phyloP scores from a whole-genome alignment of 768 basidiomycete genomes.

The Trametes villosa region DNA sequence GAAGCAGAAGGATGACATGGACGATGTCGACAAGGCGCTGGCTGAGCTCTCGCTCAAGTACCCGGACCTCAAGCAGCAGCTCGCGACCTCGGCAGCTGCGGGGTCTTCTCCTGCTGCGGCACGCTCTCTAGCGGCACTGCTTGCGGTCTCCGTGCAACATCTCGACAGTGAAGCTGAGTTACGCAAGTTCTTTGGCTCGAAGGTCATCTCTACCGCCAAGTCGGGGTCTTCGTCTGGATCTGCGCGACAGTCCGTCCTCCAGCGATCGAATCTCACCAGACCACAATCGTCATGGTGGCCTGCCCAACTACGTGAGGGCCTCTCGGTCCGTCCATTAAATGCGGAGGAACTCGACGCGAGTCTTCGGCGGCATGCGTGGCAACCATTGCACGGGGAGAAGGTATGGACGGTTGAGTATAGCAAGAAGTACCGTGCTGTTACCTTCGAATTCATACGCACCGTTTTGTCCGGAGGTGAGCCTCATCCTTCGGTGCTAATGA shows the following conservation, averaged over 20 bases:
- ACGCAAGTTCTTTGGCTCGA: conserved; percentile 91
- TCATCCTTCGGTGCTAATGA: not conserved
- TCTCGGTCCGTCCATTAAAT: conserved; percentile 63
- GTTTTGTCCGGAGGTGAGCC: conserved; percentile 80
- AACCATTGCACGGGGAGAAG: conserved; percentile 60
- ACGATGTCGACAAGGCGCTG: conserved; percentile 85
- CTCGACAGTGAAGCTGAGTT: conserved; percentile 92
- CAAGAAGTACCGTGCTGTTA: conserved; percentile 80
- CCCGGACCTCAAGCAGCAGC: conserved; percentile 52
- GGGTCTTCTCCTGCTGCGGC: conserved; percentile 32
- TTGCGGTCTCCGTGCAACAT: conserved; percentile 78
- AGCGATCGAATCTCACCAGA: conserved; percentile 75
- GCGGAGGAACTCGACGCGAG: conserved; percentile 56
- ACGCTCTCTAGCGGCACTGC: conserved; percentile 51
- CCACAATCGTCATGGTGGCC: conserved; percentile 80
- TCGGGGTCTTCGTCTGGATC: conserved; percentile 33
- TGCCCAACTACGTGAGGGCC: conserved; percentile 68
- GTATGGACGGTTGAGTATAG: conserved; percentile 93
- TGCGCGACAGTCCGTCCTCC: conserved; percentile 45
- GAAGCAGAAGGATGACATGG: conserved; percentile 55
- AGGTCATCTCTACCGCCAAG: conserved; percentile 75
- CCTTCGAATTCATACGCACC: conserved; percentile 77
- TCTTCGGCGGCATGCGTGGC: conserved; percentile 40
- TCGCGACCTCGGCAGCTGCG: conserved; percentile 29
- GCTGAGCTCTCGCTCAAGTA: conserved; percentile 85